Evolutionary conservation across 1,284 basidiomycete species (phyloP), one percentile per base, ranked within the genome.

Genomic region (Anthracocystis setariae): DNA sequence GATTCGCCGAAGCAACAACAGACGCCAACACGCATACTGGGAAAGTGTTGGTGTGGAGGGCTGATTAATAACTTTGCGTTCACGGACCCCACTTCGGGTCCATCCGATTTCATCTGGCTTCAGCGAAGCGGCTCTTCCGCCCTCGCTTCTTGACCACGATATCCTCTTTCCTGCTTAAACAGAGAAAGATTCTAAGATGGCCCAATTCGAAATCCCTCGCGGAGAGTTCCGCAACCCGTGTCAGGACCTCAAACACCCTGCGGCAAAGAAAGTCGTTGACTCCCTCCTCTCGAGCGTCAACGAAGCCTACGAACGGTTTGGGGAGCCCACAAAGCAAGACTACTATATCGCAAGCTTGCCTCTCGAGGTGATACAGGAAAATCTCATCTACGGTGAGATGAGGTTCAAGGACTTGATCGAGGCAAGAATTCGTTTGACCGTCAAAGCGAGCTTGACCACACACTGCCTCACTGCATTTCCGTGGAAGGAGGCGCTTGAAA

Each of bases 401-500:
- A 55, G 50, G 5, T 13, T 69, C 5, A 39, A 8, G 25, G 8
- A 37, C 2, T 3, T 70, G 5, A 52, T 64, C 13, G 61, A 70
- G 33, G 56, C 67, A 1, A 42, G 57, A 5, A 70, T 70, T 10
- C 56, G 67, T 5, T 38, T 70, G 4, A 57, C 62, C 0, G 33
- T 65, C 18, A 20, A 48, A 13, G 62, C 68, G n/a, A 65, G 62
- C 25, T 24, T 66, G 21, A 20, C 37, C 0, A 76, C 74, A 0
- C 67, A 70, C 35, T 76, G 74, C 37, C 60, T 76, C 8, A 67
- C 74, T 7, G 70, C 66, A 0, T 69, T 73, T 8, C 56, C 64
- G 1, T 65, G 46, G 32, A 20, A 67, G 7, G 8, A 46, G 8
- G 69, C 68, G 1, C 43, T 65, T 13, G 35, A 45, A 15, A 20